These are phyloP conservation scores for Penicillium longicatenatum DNA, from an alignment of 495 filamentous ascomycete genomes.

Conservation along the genomic window DNA sequence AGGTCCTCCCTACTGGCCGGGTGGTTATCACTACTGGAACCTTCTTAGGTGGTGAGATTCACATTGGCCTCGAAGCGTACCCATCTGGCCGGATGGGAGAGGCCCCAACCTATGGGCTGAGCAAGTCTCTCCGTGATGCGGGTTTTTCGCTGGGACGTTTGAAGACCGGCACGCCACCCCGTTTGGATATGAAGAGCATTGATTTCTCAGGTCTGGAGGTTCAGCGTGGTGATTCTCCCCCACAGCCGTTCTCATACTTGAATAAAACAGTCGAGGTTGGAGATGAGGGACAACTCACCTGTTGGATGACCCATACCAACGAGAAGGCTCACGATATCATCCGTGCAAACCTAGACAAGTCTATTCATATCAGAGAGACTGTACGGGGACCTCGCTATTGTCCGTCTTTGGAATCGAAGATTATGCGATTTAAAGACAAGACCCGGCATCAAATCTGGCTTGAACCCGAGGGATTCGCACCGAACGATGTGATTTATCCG, in stretches of 20 bases:
- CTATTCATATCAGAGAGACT: slow-evolving; percentile 93
- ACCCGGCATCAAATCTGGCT: slow-evolving; percentile 90
- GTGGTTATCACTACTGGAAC: slow-evolving; percentile 97
- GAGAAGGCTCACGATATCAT: slow-evolving; percentile 79
- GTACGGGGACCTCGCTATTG: slow-evolving; percentile 95
- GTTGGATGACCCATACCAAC: slow-evolving; percentile 86
- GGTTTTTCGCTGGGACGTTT: slow-evolving; percentile 89
- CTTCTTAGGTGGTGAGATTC: slow-evolving; percentile 94
- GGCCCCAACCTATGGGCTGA: slow-evolving; percentile 89
- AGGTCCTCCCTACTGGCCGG: slow-evolving; percentile 74
- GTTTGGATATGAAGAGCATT: slow-evolving; percentile 81
- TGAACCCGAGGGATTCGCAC: slow-evolving; percentile 91
- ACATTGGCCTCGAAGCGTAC: slow-evolving; percentile 82
- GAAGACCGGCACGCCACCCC: slow-evolving; percentile 94
- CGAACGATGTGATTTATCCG: slow-evolving; percentile 86
- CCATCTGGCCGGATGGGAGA: slow-evolving; percentile 94
- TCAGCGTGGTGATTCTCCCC: slow-evolving; percentile 82
- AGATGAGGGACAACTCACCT: slow-evolving; percentile 71
- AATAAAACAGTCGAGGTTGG: slow-evolving; percentile 74
- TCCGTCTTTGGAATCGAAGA: slow-evolving; percentile 91
- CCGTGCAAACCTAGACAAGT: slow-evolving; percentile 83
- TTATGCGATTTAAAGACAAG: slow-evolving; percentile 82
- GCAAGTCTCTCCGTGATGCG: slow-evolving; percentile 85
- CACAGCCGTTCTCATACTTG: slow-evolving; percentile 88
- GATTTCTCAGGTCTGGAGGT: slow-evolving; percentile 70